These are phyloP conservation scores for Tolypocladium nubicola DNA, from an alignment of 2,329 filamentous ascomycete species.

Conservation along the genomic window DNA sequence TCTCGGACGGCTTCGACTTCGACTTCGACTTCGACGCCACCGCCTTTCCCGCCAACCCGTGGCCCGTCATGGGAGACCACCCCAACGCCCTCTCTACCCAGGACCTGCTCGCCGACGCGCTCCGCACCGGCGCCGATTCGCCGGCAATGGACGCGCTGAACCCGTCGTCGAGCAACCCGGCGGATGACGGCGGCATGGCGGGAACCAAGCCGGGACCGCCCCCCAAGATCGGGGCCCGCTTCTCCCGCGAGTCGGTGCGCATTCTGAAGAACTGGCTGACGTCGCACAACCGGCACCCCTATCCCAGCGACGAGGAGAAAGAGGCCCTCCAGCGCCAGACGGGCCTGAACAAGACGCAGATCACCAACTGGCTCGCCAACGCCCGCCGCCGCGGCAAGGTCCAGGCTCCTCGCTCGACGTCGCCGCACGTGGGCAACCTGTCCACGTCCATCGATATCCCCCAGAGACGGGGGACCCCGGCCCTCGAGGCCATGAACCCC, in stretches of 20 bases:
- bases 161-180: constrained; percentile 7
- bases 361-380: constrained; percentile 88
- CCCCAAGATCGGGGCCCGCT: constrained; percentile 62
- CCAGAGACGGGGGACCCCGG: constrained; percentile 43
- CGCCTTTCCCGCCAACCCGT: constrained; percentile 35
- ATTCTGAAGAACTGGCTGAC: constrained; percentile 78
- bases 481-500: constrained; percentile 42
- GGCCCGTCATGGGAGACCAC: constrained; percentile 33
- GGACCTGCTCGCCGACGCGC: constrained; percentile 13
- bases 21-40: constrained; percentile 14
- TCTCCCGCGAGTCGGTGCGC: constrained; percentile 70
- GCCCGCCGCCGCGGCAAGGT: constrained; percentile 75
- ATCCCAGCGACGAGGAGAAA: constrained; percentile 81
- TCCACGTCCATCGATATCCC: constrained; percentile 66
- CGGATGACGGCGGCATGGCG: constrained; percentile 10
- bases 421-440: constrained; percentile 53
- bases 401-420: constrained; percentile 54
- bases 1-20: constrained; percentile 17
- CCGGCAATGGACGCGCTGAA: constrained; percentile 17
- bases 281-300: constrained; percentile 71
- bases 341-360: constrained; percentile 72
- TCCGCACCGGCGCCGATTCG: constrained; percentile 12
- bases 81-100: constrained; percentile 23
- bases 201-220: constrained; percentile 16
- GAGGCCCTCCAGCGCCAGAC: constrained; percentile 68